A percentile compares a stretch with the other conserved stretches of the same genome.
These are phyloP conservation scores for Liriodendron chinense DNA, from an alignment of 164 flowering plant genomes.

Conservation along the genomic window DNA sequence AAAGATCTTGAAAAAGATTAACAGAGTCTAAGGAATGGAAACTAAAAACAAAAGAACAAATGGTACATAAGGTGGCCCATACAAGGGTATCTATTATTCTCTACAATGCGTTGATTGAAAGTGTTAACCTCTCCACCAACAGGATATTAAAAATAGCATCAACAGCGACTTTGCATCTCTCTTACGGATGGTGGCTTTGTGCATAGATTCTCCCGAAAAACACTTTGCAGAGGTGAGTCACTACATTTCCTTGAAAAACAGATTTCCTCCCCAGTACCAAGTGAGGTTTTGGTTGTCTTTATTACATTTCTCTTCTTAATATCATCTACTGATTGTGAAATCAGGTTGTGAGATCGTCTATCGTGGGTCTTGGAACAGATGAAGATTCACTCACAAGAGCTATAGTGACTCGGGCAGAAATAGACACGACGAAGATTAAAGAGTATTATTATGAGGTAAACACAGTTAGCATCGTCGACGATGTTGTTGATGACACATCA, in stretches of 20 bases:
- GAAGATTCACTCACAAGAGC: slow-evolving; percentile 72
- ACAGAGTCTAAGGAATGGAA: too few relatives aligned
- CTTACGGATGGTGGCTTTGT: slow-evolving; percentile 40
- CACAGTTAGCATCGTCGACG: slow-evolving; percentile 51
- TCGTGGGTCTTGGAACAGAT: slow-evolving; percentile 66
- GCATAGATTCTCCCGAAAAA: slow-evolving; percentile 65
- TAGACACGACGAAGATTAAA: slow-evolving; percentile 59
- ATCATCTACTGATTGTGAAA: too few relatives aligned
- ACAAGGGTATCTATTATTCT: too few relatives aligned
- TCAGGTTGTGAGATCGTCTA: slow-evolving; percentile 55
- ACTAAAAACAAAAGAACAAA: too few relatives aligned
- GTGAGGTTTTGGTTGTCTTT: background rate
- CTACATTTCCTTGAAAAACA: background rate
- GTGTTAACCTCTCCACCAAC: slow-evolving; percentile 6
- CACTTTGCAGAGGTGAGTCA: slow-evolving; percentile 69
- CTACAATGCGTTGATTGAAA: too few relatives aligned
- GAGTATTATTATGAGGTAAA: slow-evolving; percentile 38
- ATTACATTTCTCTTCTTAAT: too few relatives aligned
- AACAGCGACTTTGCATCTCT: slow-evolving; percentile 42
- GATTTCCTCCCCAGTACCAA: too few relatives aligned
- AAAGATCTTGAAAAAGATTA: too few relatives aligned
- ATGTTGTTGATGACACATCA: slow-evolving; percentile 66
- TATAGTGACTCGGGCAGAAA: slow-evolving; percentile 67
- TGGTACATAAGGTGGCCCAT: too few relatives aligned
- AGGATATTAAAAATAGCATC: slow-evolving; percentile 53